Percentiles rank a stretch among this genome's conserved stretches.
These are phyloP conservation scores for Clarkia xantiana DNA, from an alignment of 345 rosid species.

Conservation along the genomic window DNA sequence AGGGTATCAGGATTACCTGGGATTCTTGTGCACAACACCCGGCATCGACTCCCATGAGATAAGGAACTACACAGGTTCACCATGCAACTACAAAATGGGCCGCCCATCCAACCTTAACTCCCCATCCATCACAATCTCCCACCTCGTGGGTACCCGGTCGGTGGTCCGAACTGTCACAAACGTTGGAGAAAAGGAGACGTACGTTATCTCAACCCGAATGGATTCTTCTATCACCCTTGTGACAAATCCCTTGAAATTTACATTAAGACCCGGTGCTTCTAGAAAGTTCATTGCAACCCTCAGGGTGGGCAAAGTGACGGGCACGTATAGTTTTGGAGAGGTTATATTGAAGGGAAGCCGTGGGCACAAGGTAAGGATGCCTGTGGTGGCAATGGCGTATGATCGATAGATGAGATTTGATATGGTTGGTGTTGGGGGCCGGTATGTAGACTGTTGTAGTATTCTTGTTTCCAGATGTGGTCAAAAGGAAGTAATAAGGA, in stretches of 20 bases:
- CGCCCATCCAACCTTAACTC: slow-evolving; percentile 79
- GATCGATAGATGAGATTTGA: slow-evolving; percentile 32
- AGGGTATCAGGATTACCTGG: slow-evolving; percentile 86
- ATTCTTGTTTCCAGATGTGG: no score
- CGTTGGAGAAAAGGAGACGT: slow-evolving; percentile 80
- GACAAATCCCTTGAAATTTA: slow-evolving; percentile 77
- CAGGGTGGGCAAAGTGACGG: slow-evolving; percentile 47
- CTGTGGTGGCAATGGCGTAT: slow-evolving; percentile 76
- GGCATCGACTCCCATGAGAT: slow-evolving; percentile 71
- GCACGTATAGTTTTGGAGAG: slow-evolving; percentile 75
- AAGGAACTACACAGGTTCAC: slow-evolving; percentile 51
- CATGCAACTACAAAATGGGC: slow-evolving; percentile 66
- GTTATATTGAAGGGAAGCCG: slow-evolving; percentile 80
- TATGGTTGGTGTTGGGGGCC: no score
- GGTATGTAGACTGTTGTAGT: no score
- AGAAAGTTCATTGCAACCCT: slow-evolving; percentile 53
- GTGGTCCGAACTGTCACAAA: slow-evolving; percentile 71
- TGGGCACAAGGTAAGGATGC: slow-evolving; percentile 79
- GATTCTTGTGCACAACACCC: slow-evolving; percentile 91
- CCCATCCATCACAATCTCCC: slow-evolving; percentile 79
- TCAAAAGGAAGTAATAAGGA: no score
- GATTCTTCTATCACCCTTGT: slow-evolving; percentile 74
- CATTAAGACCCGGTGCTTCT: slow-evolving; percentile 53
- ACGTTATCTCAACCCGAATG: slow-evolving; percentile 63
- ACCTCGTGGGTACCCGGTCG: slow-evolving; percentile 51